These are phyloP conservation scores for Cryptosporidium bovis DNA, from an alignment of 169 alveolate genomes.

Conservation along the genomic window DNA sequence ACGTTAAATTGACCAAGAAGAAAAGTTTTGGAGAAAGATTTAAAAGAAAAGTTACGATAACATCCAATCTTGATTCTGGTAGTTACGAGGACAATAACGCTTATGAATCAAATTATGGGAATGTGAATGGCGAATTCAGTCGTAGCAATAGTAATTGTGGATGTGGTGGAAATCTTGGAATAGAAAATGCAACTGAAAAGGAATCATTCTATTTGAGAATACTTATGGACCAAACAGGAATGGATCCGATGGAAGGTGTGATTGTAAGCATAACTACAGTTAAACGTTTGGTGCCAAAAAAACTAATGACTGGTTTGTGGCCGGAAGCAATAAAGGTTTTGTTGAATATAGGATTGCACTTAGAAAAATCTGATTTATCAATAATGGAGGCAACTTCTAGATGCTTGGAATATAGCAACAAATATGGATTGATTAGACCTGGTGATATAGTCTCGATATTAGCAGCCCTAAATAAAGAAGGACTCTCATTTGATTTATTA, in stretches of 20 bases:
- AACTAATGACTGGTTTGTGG: constrained; percentile 79
- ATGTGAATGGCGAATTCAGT: too few relatives aligned
- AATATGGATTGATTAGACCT: constrained; percentile 76
- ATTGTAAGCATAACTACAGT: constrained; percentile 74
- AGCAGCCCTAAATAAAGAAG: constrained; percentile 75
- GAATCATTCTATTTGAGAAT: constrained; percentile 60
- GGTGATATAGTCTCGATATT: constrained; percentile 76
- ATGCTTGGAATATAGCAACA: constrained; percentile 74
- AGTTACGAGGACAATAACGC: too few relatives aligned
- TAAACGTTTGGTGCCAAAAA: constrained; percentile 75
- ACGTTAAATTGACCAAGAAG: background rate
- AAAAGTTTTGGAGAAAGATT: constrained; percentile 7
- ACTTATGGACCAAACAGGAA: constrained; percentile 78
- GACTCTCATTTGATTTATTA: constrained; percentile 77
- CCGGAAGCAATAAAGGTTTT: constrained; percentile 79
- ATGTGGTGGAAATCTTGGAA: background rate
- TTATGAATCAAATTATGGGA: too few relatives aligned
- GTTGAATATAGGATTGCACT: constrained; percentile 75
- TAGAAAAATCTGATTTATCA: constrained; percentile 73
- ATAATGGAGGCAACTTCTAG: constrained; percentile 63
- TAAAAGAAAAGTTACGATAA: background rate
- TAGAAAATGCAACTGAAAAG: background rate
- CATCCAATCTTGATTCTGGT: too few relatives aligned
- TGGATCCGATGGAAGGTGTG: constrained; percentile 79
- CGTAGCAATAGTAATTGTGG: background rate